A percentile compares a stretch with the other conserved stretches of the same genome.
Conservation (phyloP, 2,329 filamentous ascomycete species). For the Chaetomium sp. region DNA sequence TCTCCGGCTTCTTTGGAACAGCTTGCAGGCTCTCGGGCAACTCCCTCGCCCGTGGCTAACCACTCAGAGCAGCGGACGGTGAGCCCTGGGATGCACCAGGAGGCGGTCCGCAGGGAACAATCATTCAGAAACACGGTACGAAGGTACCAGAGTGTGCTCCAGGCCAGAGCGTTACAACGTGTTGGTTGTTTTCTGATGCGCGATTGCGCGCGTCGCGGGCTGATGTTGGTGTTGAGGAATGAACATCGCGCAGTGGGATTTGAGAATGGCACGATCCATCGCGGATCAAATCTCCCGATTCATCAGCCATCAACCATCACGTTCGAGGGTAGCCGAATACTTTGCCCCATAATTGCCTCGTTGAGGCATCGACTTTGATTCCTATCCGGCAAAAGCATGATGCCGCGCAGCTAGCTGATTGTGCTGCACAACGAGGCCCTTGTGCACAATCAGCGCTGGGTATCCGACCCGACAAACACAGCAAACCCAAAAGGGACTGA, state of each 20-base stretch:
- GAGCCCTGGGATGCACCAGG: constrained; percentile 20
- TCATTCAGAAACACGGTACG: constrained; percentile 24
- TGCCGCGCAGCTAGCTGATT: constrained; percentile 1
- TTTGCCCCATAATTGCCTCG: constrained; percentile 10
- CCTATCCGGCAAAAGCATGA: neutral
- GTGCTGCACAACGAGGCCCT: neutral
- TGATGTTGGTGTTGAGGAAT: neutral
- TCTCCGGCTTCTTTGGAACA: constrained; percentile 20
- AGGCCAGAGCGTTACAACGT: neutral
- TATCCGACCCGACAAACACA: neutral
- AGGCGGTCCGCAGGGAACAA: constrained; percentile 20
- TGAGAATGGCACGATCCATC: constrained; percentile 5
- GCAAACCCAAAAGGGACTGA: neutral
- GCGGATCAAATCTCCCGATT: neutral
- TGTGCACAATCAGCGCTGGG: neutral
- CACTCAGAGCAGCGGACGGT: constrained; percentile 22
- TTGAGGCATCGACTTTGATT: constrained; percentile 4
- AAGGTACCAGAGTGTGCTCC: constrained; percentile 19
- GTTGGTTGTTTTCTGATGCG: constrained; percentile 10
- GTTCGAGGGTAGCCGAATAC: neutral
- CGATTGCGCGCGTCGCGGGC: constrained; percentile 5
- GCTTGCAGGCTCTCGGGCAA: constrained; percentile 19
- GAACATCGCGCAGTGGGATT: neutral
- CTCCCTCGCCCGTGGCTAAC: constrained; percentile 16
- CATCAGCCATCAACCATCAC: neutral